Percentiles rank a stretch among this genome's conserved stretches.
phyloP scores from a whole-genome alignment of 83 land plant genomes.

The Picea engelmannii region DNA sequence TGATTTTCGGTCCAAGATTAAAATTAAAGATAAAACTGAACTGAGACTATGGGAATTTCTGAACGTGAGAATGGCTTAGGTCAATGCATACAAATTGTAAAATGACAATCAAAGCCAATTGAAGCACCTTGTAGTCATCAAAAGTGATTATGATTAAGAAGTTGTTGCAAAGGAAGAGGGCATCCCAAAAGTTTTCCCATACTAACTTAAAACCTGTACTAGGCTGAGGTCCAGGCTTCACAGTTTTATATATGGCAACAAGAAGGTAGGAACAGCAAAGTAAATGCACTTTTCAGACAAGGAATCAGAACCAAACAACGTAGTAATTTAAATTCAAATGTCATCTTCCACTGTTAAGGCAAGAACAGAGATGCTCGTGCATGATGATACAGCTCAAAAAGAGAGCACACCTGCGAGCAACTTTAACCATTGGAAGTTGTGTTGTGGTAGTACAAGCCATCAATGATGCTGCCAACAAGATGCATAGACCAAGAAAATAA shows the following conservation, averaged over 20 bases:
- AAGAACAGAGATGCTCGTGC: not conserved
- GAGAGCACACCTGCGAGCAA: slow-evolving; percentile 78
- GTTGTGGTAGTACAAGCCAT: slow-evolving; percentile 94
- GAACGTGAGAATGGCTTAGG: not conserved
- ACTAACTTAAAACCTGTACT: not conserved
- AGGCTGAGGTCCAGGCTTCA: not conserved
- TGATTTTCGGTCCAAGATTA: not conserved
- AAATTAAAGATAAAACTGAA: not conserved
- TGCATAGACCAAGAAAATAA: slow-evolving; percentile 63
- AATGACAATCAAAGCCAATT: not conserved
- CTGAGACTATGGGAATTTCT: not conserved
- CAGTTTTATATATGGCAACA: not conserved
- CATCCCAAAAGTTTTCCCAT: not conserved
- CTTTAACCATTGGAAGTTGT: slow-evolving; percentile 86
- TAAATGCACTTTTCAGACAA: not conserved
- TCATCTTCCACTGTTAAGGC: not conserved
- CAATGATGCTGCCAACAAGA: slow-evolving; percentile 76
- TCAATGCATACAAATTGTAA: not conserved
- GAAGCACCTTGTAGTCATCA: not conserved
- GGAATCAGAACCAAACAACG: not conserved
- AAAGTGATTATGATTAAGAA: not conserved
- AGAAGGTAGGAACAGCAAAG: not conserved
- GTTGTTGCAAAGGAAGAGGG: not conserved
- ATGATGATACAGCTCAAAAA: not conserved
- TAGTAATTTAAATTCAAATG: not conserved